These are phyloP conservation scores for Cryptococcus neoformans DNA, from an alignment of 1,284 basidiomycete genomes.

Conservation along the genomic window DNA sequence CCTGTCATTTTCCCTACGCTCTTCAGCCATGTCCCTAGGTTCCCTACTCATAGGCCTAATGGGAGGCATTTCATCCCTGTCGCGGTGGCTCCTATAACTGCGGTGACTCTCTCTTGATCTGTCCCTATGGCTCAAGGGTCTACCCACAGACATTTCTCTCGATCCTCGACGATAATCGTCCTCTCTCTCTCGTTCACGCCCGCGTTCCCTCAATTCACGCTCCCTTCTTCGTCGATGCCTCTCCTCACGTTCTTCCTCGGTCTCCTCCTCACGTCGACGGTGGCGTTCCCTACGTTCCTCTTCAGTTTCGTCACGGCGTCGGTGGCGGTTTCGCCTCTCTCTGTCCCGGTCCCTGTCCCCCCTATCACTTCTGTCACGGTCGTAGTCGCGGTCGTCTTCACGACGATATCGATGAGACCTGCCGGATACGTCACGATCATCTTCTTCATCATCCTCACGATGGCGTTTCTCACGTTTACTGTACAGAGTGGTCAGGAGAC, in stretches of 20 bases:
- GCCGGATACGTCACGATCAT: slow-evolving; percentile 39
- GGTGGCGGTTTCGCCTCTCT: slow-evolving; percentile 51
- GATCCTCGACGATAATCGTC: slow-evolving; percentile 21
- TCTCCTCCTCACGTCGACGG: slow-evolving; percentile 29
- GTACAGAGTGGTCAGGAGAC: background rate
- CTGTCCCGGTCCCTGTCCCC: slow-evolving; percentile 34
- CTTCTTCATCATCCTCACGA: slow-evolving; percentile 50
- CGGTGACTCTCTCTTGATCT: slow-evolving; percentile 34
- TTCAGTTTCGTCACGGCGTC: slow-evolving; percentile 23
- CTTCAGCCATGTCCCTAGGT: slow-evolving; percentile 43
- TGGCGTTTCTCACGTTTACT: slow-evolving; percentile 52
- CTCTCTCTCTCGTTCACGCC: slow-evolving; percentile 15
- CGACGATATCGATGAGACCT: slow-evolving; percentile 28
- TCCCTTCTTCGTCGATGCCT: slow-evolving; percentile 17
- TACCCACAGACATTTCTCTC: slow-evolving; percentile 12
- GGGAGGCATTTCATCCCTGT: background rate
- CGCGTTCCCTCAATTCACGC: slow-evolving; percentile 22
- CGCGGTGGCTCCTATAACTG: slow-evolving; percentile 16
- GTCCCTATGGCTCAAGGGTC: slow-evolving; percentile 9
- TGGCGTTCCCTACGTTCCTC: slow-evolving; percentile 19
- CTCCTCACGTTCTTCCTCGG: slow-evolving; percentile 33
- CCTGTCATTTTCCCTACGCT: slow-evolving; percentile 33
- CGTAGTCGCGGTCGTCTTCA: slow-evolving; percentile 20
- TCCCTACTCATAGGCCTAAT: slow-evolving; percentile 27
- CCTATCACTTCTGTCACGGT: slow-evolving; percentile 8